Base-by-base conservation (phyloP, 148 eudicot genomes). In the Rhododendron kiyosumense region DNA sequence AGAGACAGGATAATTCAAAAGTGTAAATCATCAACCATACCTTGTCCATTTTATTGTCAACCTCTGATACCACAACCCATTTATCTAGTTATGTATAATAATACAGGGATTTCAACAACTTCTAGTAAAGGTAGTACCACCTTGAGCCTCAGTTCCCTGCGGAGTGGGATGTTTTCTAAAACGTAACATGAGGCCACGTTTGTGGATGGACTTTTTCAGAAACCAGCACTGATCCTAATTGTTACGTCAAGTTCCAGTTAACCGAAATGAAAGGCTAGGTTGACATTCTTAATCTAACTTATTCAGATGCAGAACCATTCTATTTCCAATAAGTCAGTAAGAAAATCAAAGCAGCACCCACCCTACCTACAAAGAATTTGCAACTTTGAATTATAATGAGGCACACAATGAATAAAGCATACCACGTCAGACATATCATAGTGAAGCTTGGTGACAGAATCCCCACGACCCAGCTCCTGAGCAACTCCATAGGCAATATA, bases 381-480 rank as follows among this genome's bases (percentile, higher is more conserved):
- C 14, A 36, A n/a, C 15, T 15, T 14, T 3, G 26, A 76, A 75
- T 52, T 48, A 67, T 15, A 43, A 0, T 32, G 36, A 59, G 20
- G 20, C 26, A 30, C 2, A 57, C 26, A 18, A 10, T 18, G 77
- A 26, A 12, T 2, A 48, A 82, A 82, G 54, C 76, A 76, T 85
- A 94, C 97, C 49, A 90, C 94, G 87, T 94, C 97, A 81, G 94
- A 91, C 93, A 91, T 92, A 85, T 92, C 93, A 34, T 92, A 94
- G 61, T 91, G 97, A 81, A 94, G 92, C 90, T 93, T 94, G 20
- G 95, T 92, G 59, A 94, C 97, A 46, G 97, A 94, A 80, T 93
- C 97, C 51, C 93, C 96, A 48, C 95, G 93, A 18, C 95, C 96
- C 73, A 94, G 90, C 89, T 94, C 96, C 85, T 92, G 91, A n/a